Evolutionary conservation across 805 yeast species (phyloP).

Genomic region (Metschnikowia gruessii): DNA sequence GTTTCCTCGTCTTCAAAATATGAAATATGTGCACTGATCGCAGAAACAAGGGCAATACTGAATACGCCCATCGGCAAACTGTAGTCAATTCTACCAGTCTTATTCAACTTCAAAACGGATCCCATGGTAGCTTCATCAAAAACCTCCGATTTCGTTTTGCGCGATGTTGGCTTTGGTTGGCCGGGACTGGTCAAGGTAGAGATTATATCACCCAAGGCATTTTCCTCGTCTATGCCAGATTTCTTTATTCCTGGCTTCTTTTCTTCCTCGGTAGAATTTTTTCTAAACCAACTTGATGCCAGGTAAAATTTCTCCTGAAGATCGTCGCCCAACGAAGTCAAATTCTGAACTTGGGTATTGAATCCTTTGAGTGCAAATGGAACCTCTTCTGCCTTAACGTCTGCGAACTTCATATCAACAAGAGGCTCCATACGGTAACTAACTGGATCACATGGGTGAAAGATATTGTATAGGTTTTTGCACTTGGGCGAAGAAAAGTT

Average conservation of each 20-base stretch:
- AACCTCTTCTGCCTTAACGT: constrained; percentile 52
- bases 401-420: constrained; percentile 48
- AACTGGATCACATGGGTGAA: constrained; percentile 90
- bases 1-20: constrained; percentile 86
- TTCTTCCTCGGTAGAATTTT: constrained; percentile 8
- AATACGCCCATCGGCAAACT: constrained; percentile 72
- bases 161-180: constrained; percentile 19
- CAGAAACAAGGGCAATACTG: constrained; percentile 75
- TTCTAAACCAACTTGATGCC: constrained; percentile 37
- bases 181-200: constrained; percentile 23
- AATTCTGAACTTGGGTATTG: constrained; percentile 47
- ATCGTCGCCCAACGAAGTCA: constrained; percentile 38
- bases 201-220: constrained; percentile 42
- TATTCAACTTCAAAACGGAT: constrained; percentile 50
- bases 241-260: constrained; percentile 16
- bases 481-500: constrained; percentile 51
- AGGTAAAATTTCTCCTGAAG: constrained; percentile 33
- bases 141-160: constrained; percentile 24
- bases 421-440: constrained; percentile 89
- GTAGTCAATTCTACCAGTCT: constrained; percentile 79
- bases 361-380: constrained; percentile 54
- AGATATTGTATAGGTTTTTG: constrained; percentile 71
- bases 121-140: constrained; percentile 30
- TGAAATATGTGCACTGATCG: constrained; percentile 83
- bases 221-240: constrained; percentile 23